Conservation (phyloP, 2,329 filamentous ascomycete species). For the Penicillium sp. region DNA sequence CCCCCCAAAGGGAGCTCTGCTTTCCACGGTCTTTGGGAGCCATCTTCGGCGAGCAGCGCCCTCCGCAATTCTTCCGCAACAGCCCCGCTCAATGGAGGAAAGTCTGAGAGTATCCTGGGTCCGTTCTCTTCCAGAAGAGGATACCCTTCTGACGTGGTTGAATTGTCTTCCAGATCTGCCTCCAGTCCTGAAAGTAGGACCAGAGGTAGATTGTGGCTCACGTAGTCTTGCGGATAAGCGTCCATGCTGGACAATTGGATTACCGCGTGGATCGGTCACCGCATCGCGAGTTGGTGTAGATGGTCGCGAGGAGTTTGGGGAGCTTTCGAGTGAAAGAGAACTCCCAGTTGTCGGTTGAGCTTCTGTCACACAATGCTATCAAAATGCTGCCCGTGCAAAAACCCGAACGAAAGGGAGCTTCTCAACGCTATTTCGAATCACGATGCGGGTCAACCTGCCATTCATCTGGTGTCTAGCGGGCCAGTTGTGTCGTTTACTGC, state of each 20-base stretch:
- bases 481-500: no score
- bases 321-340: neutral
- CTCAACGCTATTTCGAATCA: no score
- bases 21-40: conserved; percentile 61
- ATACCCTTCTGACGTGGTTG: conserved; percentile 35
- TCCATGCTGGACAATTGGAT: conserved; percentile 38
- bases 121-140: conserved; percentile 52
- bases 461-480: no score
- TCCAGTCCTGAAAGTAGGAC: conserved; percentile 73
- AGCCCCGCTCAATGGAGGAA: conserved; percentile 59
- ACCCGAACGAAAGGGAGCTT: no score
- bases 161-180: conserved; percentile 30
- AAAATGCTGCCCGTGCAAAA: no score
- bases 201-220: conserved; percentile 81
- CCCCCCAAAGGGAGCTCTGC: conserved; percentile 45
- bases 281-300: conserved; percentile 22
- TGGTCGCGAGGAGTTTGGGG: neutral
- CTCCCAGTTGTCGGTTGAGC: no score
- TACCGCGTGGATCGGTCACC: conserved; percentile 24
- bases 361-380: no score
- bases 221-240: conserved; percentile 56
- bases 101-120: conserved; percentile 62
- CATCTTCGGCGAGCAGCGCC: conserved; percentile 62
- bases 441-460: no score
- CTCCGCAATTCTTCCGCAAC: conserved; percentile 60